phyloP scores from a whole-genome alignment of 352 stramenopile species.

The Globisporangium ultimum region DNA sequence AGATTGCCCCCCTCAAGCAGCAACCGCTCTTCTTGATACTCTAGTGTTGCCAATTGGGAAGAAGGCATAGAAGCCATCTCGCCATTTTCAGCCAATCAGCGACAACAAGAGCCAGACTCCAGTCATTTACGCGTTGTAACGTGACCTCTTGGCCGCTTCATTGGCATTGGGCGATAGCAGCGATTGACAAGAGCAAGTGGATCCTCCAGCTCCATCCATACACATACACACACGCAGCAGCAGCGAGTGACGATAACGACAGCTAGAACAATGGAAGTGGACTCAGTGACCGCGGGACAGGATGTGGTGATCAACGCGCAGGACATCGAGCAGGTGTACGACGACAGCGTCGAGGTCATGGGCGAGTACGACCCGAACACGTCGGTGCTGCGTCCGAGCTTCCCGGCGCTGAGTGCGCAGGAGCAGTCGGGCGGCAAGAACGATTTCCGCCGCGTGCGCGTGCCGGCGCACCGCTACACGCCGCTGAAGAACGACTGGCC shows the following conservation, averaged over 20 bases:
- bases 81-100: conserved; percentile 26
- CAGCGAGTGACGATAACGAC: conserved; percentile 1
- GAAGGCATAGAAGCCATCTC: background rate
- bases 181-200: no score
- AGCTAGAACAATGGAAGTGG: conserved; percentile 52
- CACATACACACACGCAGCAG: background rate
- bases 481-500: conserved; percentile 99
- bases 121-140: conserved; percentile 31
- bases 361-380: conserved; percentile 25
- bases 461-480: conserved; percentile 96
- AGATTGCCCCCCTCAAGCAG: no score
- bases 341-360: conserved; percentile 61
- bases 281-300: conserved; percentile 45
- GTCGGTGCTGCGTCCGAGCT: conserved; percentile 48
- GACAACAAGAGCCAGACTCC: conserved; percentile 23
- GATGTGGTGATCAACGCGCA: conserved; percentile 59
- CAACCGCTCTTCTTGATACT: no score
- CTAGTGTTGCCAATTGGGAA: conserved; percentile 5
- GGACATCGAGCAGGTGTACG: conserved; percentile 39
- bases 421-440: conserved; percentile 83
- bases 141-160: conserved; percentile 1
- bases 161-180: conserved; percentile 8
- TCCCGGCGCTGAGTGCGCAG: conserved; percentile 78
- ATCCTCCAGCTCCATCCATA: no score
- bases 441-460: conserved; percentile 95